A percentile compares a stretch with the other conserved stretches of the same genome.
phyloP scores from a whole-genome alignment of 148 eudicot species.

The Chenopodium suecicum region DNA sequence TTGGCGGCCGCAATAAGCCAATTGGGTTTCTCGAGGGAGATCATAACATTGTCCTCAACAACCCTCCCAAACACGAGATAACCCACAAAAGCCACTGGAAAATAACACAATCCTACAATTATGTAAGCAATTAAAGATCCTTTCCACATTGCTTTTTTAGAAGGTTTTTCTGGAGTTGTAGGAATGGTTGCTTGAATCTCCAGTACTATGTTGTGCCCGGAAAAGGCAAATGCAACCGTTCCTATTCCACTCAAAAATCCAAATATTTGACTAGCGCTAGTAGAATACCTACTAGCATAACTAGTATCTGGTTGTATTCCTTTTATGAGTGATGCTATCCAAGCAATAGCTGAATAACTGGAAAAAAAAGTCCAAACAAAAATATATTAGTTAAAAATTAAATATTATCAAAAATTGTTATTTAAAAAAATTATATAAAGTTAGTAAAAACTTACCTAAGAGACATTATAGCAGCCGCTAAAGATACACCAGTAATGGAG shows the following conservation, averaged over 20 bases:
- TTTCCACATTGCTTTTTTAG: conserved; percentile 75
- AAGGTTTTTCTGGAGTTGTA: conserved; percentile 60
- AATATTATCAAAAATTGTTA: too few relatives aligned
- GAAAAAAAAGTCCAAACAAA: not conserved
- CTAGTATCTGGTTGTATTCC: conserved; percentile 37
- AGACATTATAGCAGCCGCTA: conserved; percentile 26
- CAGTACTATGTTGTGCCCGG: conserved; percentile 76
- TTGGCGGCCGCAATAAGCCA: conserved; percentile 55
- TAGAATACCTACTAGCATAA: conserved; percentile 35
- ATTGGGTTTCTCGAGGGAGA: conserved; percentile 47
- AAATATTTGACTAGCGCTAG: conserved; percentile 34
- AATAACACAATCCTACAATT: conserved; percentile 67
- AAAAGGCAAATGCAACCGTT: conserved; percentile 68
- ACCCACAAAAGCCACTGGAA: conserved; percentile 69
- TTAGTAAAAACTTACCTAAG: not conserved
- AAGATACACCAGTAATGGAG: conserved; percentile 24
- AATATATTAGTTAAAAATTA: too few relatives aligned
- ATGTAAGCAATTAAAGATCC: conserved; percentile 63
- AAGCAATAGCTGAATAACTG: conserved; percentile 51
- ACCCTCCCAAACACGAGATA: conserved; percentile 48
- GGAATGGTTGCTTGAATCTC: conserved; percentile 84
- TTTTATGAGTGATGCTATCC: conserved; percentile 44
- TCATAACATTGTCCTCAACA: conserved; percentile 65
- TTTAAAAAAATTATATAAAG: too few relatives aligned
- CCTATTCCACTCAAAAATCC: conserved; percentile 61